Evolutionary conservation across 345 rosid genomes (phyloP).

Genomic region (Populus alba): DNA sequence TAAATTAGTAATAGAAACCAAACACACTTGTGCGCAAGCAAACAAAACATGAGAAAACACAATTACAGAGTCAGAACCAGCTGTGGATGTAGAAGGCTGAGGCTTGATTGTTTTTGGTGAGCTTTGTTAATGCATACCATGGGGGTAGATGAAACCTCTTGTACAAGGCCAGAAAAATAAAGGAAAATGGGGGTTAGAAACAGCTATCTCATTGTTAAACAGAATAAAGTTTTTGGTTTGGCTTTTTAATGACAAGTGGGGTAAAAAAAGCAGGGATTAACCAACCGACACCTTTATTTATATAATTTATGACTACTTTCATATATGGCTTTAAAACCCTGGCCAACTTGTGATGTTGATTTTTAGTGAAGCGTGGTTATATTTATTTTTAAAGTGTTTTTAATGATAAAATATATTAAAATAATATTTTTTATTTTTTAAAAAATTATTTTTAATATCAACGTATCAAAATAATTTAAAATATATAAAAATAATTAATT

Average conservation of each 20-base stretch:
- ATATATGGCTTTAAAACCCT: no score
- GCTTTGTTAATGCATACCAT: background rate
- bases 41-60: background rate
- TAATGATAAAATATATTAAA: no score
- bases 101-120: background rate
- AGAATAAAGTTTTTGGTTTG: background rate
- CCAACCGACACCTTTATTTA: background rate
- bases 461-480: no score
- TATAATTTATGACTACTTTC: background rate
- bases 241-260: background rate
- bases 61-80: background rate
- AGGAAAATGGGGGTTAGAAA: background rate
- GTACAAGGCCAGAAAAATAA: background rate
- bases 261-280: background rate
- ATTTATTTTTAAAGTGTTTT: no score
- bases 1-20: background rate
- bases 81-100: background rate
- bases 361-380: fast-evolving
- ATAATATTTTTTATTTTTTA: no score
- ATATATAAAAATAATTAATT: no score
- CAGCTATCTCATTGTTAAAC: background rate
- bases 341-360: no score
- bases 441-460: no score
- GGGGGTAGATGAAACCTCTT: background rate
- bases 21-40: background rate